Conservation (phyloP, 2,329 filamentous ascomycete species). For the Raffaelea ambrosiae region DNA sequence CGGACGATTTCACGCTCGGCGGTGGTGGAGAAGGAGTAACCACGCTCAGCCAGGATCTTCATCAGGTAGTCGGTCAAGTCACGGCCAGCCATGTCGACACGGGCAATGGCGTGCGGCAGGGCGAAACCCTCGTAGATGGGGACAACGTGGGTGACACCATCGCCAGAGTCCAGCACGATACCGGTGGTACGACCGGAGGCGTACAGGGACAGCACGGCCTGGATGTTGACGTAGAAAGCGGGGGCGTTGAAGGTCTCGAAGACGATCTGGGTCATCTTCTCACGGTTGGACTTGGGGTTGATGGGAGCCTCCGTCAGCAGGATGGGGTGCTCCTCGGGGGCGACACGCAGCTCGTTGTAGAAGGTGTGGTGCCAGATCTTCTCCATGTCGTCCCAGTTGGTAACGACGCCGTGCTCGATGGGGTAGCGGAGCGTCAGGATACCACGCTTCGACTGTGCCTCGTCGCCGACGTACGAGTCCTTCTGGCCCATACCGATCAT, state of each 20-base stretch:
- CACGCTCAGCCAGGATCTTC: constrained; percentile 99
- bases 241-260: constrained; percentile 99
- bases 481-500: constrained; percentile 99
- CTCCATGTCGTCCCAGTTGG: constrained; percentile 99
- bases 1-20: constrained; percentile 99
- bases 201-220: constrained; percentile 98
- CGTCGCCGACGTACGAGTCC: constrained; percentile 99
- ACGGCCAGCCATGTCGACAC: constrained; percentile 99
- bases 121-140: constrained; percentile 99
- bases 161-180: constrained; percentile 99
- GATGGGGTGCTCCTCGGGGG: constrained; percentile 99
- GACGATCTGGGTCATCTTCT: constrained; percentile 99
- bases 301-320: constrained; percentile 98
- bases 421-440: constrained; percentile 99
- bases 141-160: constrained; percentile 99
- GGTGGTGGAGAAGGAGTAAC: constrained; percentile 99
- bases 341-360: constrained; percentile 99
- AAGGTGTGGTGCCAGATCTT: constrained; percentile 99
- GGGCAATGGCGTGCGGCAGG: constrained; percentile 98
- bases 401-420: constrained; percentile 99
- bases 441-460: constrained; percentile 99
- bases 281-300: constrained; percentile 99
- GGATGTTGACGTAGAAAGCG: constrained; percentile 99
- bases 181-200: constrained; percentile 99
- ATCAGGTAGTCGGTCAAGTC: constrained; percentile 99